Base-by-base conservation (phyloP, 1,284 basidiomycete genomes). In the Rhodotorula sp. region DNA sequence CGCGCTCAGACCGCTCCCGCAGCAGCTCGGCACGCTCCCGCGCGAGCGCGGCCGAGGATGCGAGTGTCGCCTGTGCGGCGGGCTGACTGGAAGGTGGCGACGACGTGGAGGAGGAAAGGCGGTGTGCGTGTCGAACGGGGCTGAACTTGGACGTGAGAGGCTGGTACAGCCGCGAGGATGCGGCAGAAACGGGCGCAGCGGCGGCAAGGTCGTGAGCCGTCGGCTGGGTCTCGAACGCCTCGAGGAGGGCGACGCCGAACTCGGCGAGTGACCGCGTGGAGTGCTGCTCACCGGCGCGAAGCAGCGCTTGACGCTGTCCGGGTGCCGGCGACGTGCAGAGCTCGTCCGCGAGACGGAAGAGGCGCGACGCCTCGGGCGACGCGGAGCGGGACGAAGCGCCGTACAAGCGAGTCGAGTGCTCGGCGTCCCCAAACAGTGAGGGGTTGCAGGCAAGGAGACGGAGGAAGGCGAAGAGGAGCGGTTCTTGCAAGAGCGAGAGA, bases 391-490 rank as follows among this genome's bases (percentile, higher is more conserved):
- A 4, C 4, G 12, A 19, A 3, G 45, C 42, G 19, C 44, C 17
- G 4, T 13, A 25, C 34, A 50, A 14, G 4, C 19, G 19, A 0
- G 17, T 1, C 16, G 46, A 2, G 42, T 17, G 44, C 1, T 4
- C 0, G 10, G 56, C 14, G 45, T 34, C 34, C 34, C 34, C 34
- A 34, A 34, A 34, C 34, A 41, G 21, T 2, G 55, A 52, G 0
- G 46, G 48, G 13, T 57, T 25, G 8, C 59, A 57, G 1, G 72
- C 44, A 14, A 66, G 4, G 9, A 74, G 55, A 25, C 72, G 62
- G 0, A 71, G 64, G 46, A 71, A 25, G 10, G 66, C 54, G 52
- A 74, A 64, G 14, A 66, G 8, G 64, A 66, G 50, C 2, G 67
- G 67, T 17, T 68, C 71, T 9, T 49, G 54, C 14, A 68, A 46